Evolutionary conservation across 768 basidiomycete genomes (phyloP).

Genomic region (Boletus patriciae): DNA sequence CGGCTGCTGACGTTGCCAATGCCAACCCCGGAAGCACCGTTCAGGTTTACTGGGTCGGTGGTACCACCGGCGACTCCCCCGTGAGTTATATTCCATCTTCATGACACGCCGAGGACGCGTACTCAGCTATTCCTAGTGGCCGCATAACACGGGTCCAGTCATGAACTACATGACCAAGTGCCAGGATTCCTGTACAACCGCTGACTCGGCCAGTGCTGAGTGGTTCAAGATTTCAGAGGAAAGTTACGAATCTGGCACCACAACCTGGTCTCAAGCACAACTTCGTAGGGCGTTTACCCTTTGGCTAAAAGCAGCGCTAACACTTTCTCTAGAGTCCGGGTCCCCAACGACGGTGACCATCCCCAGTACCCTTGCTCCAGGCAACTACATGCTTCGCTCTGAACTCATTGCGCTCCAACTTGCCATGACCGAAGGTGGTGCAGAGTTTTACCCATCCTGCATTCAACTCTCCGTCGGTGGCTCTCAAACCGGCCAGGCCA

Average conservation of each 20-base stretch:
- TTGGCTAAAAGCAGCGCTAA: background rate
- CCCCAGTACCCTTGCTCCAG: conserved; percentile 54
- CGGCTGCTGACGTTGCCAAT: conserved; percentile 46
- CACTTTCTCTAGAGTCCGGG: conserved; percentile 35
- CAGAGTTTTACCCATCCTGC: conserved; percentile 38
- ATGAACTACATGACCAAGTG: conserved; percentile 74
- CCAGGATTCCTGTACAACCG: conserved; percentile 52
- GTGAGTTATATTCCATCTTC: conserved; percentile 15
- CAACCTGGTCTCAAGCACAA: conserved; percentile 49
- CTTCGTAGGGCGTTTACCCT: conserved; percentile 39
- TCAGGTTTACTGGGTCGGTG: conserved; percentile 52
- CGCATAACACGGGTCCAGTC: conserved; percentile 62
- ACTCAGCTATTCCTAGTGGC: conserved; percentile 36
- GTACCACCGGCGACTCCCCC: conserved; percentile 33
- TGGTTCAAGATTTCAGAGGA: conserved; percentile 76
- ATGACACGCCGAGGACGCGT: background rate
- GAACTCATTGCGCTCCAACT: conserved; percentile 78
- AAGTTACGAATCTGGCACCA: conserved; percentile 37
- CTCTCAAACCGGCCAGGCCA: conserved; percentile 24
- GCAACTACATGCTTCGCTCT: conserved; percentile 73
- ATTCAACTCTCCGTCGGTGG: conserved; percentile 30
- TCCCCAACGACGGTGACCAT: conserved; percentile 40
- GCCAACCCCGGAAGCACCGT: conserved; percentile 61
- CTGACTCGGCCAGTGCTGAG: conserved; percentile 51
- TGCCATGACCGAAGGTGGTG: conserved; percentile 52